Base-by-base conservation (phyloP, 306 rosid species). In the Gillenia trifoliata region DNA sequence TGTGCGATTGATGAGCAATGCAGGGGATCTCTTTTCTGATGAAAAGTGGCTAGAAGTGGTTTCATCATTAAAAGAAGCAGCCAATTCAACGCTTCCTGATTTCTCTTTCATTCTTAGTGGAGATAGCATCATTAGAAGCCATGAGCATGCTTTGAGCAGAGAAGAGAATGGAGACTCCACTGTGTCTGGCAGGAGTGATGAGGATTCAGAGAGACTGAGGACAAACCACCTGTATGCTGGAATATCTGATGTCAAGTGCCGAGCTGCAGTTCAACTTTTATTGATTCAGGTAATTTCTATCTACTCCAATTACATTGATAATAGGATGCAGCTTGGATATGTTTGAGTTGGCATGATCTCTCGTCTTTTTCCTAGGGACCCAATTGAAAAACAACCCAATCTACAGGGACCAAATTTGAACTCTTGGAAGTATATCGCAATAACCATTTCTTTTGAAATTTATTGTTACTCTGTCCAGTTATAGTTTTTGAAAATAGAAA, bases 1-100 rank as follows among this genome's bases (percentile, higher is more conserved):
- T 89, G 98, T 92, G 73, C 96, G 97, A 23, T 85, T 95, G 85
- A 92, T 92, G 98, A 92, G 96, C 89, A 92, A 88, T 75, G 92
- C 99, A 9, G 99, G 99, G 36, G 92, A 86, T 64, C 85, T 92
- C 72, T 90, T 90, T 84, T 89, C 99, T 30, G 91, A 95, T 67
- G 99, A 87, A 76, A 95, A 95, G 87, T 95, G 99, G 99, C 88
- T 88, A 59, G 98, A 92, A 81, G 99, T 95, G 69, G 96, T 89
- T 85, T 83, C 83, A 65, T 89, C 98, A 43, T 78, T 95, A 61
- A 89, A 92, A 80, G 98, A 86, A 74, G 98, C 97, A 62, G 94
- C 98, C 81, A 83, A 75, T 85, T 88, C 92, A 33, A 92, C 99
- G 9, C 91, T 90, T 68, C 98, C 99, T 34, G 85, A 89, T 84